Conservation (phyloP, 2,329 filamentous ascomycete genomes). For the Pseudogymnoascus sp. region DNA sequence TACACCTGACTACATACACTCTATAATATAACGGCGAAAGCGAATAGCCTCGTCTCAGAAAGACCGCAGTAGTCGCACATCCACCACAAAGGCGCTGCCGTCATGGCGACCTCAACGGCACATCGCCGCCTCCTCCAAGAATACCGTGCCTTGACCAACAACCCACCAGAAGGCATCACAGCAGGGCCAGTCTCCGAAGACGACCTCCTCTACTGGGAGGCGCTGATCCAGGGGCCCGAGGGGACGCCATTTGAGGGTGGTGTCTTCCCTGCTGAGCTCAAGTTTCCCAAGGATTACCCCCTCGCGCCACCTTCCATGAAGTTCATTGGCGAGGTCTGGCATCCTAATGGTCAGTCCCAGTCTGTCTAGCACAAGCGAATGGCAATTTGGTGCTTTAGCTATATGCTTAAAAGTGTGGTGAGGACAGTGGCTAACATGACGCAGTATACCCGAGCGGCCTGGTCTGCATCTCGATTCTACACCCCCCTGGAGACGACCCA, state of each 20-base stretch:
- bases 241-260: slow-evolving; percentile 95
- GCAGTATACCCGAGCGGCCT: slow-evolving; percentile 84
- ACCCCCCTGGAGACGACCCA: slow-evolving; percentile 91
- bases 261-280: slow-evolving; percentile 89
- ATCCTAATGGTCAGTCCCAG: slow-evolving; percentile 72
- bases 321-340: slow-evolving; percentile 89
- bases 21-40: neutral
- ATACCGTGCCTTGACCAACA: slow-evolving; percentile 88
- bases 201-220: slow-evolving; percentile 94
- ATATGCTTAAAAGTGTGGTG: neutral
- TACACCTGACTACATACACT: neutral
- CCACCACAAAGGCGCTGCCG: neutral
- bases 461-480: slow-evolving; percentile 97
- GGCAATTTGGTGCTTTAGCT: neutral
- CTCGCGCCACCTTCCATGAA: slow-evolving; percentile 92
- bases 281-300: slow-evolving; percentile 95
- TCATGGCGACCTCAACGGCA: slow-evolving; percentile 55
- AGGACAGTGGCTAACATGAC: neutral
- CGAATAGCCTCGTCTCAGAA: neutral
- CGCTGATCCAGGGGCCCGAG: slow-evolving; percentile 88
- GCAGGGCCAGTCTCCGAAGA: slow-evolving; percentile 90
- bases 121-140: slow-evolving; percentile 86
- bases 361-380: neutral
- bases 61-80: neutral
- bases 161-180: slow-evolving; percentile 95